Percentiles rank a stretch among this genome's conserved stretches.
phyloP scores from a whole-genome alignment of 768 basidiomycete species.

The Podaxis sp. region DNA sequence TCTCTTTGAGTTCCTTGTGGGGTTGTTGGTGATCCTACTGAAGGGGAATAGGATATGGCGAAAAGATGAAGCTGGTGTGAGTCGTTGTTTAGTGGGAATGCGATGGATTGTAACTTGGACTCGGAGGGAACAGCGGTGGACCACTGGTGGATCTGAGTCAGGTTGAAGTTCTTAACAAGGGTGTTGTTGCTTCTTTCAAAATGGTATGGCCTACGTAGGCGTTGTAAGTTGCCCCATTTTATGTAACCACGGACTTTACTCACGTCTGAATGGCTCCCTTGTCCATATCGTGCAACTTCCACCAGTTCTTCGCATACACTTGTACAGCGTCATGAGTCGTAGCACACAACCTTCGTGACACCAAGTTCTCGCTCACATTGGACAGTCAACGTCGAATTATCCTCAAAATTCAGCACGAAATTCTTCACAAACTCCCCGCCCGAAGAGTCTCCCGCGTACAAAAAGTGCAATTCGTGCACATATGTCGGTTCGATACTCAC shows the following conservation, averaged over 20 bases:
- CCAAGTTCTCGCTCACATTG: conserved; percentile 25
- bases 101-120: conserved; percentile 38
- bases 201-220: conserved; percentile 38
- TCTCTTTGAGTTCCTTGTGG: background rate
- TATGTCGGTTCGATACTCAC: conserved; percentile 28
- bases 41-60: conserved; percentile 39
- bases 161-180: conserved; percentile 35
- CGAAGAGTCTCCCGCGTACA: conserved; percentile 42
- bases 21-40: conserved; percentile 11
- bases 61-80: conserved; percentile 43
- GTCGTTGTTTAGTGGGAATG: conserved; percentile 33
- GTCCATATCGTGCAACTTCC: conserved; percentile 37
- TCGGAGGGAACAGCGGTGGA: conserved; percentile 43
- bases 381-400: conserved; percentile 31
- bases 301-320: conserved; percentile 49
- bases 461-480: conserved; percentile 46
- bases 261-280: conserved; percentile 44
- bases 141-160: conserved; percentile 42
- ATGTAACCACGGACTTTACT: conserved; percentile 7
- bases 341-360: background rate
- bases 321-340: background rate
- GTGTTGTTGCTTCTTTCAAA: conserved; percentile 32
- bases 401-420: conserved; percentile 36
- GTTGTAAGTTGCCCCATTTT: background rate
- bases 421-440: conserved; percentile 32